Evolutionary conservation across 1,284 basidiomycete genomes (phyloP).

Genomic region (Athelia psychrophila): DNA sequence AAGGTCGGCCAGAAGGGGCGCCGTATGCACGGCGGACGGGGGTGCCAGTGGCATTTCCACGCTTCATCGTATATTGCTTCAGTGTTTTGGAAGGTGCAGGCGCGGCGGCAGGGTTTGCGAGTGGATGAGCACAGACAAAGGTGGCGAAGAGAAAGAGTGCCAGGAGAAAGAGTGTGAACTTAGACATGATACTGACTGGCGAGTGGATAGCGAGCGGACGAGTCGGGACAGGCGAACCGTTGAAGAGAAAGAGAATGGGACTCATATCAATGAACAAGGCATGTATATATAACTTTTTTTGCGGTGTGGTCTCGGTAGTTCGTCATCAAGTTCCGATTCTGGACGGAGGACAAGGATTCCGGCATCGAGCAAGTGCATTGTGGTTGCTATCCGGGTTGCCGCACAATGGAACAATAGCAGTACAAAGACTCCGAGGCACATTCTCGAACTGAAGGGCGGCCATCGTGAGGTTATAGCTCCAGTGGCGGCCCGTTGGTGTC

Average conservation of each 20-base stretch:
- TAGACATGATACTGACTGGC: slow-evolving; percentile 13
- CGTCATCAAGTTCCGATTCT: neutral
- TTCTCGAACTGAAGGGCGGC: neutral
- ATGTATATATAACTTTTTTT: slow-evolving; percentile 29
- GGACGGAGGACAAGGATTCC: no score
- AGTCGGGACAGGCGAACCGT: neutral
- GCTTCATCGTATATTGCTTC: slow-evolving; percentile 34
- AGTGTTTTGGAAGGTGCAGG: slow-evolving; percentile 21
- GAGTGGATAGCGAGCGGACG: neutral
- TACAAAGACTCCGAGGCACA: neutral
- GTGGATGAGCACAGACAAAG: slow-evolving; percentile 11
- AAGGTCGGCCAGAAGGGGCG: neutral
- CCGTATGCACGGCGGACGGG: slow-evolving; percentile 10
- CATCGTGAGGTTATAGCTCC: neutral
- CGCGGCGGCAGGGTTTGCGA: slow-evolving; percentile 4
- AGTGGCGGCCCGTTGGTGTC: no score
- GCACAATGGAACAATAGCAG: neutral
- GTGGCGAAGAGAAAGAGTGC: slow-evolving; percentile 19
- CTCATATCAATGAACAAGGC: neutral
- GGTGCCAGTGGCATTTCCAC: slow-evolving; percentile 18
- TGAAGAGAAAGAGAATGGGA: slow-evolving; percentile 1
- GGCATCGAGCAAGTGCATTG: no score
- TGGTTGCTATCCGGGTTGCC: neutral
- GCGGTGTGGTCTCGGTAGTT: slow-evolving; percentile 28
- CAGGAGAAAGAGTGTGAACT: slow-evolving; percentile 16